These are phyloP conservation scores for Malus hybrid DNA, from an alignment of 331 rosid species.

Conservation along the genomic window DNA sequence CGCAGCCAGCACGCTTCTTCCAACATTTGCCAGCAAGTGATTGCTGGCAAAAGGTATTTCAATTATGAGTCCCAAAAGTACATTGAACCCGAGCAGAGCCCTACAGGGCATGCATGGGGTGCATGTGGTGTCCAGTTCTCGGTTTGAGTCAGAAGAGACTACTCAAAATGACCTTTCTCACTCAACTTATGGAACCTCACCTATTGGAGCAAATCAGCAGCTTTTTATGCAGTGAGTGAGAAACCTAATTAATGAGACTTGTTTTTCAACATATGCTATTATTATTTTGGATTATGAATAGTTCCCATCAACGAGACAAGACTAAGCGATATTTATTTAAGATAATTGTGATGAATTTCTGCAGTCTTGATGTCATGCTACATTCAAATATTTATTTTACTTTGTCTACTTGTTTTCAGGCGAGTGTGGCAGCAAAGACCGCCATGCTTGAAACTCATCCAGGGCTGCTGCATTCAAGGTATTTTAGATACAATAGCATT, in stretches of 20 bases:
- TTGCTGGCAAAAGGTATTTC: constrained; percentile 52
- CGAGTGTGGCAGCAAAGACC: constrained; percentile 76
- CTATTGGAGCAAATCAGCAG: constrained; percentile 41
- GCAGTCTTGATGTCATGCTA: not conserved
- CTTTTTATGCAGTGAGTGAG: constrained; percentile 75
- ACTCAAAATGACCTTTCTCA: constrained; percentile 31
- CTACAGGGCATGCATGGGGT: constrained; percentile 82
- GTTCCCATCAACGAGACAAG: not conserved
- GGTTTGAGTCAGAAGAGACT: constrained; percentile 42
- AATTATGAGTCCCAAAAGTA: constrained; percentile 45
- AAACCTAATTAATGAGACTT: not conserved
- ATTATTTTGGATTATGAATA: not conserved
- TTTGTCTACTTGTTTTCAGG: constrained; percentile 35
- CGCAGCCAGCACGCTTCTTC: constrained; percentile 16
- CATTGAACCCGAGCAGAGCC: constrained; percentile 33
- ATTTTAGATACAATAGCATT: not conserved
- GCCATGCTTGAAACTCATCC: constrained; percentile 71
- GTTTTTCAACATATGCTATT: not conserved
- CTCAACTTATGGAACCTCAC: constrained; percentile 31
- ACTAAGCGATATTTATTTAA: not conserved
- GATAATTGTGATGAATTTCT: not conserved
- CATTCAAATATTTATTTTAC: constrained; percentile 3
- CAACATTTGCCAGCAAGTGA: constrained; percentile 52
- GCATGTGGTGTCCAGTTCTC: constrained; percentile 49
- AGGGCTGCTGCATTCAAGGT: constrained; percentile 60